Percentiles rank a stretch among this genome's conserved stretches.
phyloP scores from a whole-genome alignment of 2,329 filamentous ascomycete genomes.

The Aureobasidium sp. region DNA sequence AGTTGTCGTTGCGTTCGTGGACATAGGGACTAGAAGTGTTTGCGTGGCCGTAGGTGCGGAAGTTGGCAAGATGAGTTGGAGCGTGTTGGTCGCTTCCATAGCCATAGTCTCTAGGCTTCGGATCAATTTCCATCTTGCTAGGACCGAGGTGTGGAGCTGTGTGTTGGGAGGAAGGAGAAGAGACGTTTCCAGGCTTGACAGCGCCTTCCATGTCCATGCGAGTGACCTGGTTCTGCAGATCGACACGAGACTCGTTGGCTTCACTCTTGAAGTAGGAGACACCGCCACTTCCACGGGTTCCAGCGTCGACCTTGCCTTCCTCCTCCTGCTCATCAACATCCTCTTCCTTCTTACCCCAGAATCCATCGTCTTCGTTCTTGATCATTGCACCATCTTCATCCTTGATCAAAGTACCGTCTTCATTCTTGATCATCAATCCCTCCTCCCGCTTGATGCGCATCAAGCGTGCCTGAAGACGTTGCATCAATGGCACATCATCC shows the following conservation, averaged over 20 bases:
- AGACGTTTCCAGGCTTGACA: neutral
- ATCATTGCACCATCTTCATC: neutral
- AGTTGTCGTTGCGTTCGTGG: neutral
- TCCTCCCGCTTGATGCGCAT: conserved; percentile 8
- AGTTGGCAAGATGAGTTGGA: neutral
- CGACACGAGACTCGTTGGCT: neutral
- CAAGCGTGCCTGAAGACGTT: neutral
- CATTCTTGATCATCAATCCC: conserved; percentile 1
- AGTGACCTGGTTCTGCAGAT: neutral
- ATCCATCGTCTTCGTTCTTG: neutral
- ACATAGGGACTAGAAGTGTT: neutral
- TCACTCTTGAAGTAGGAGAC: neutral
- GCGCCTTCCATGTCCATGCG: neutral
- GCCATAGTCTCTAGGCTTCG: neutral
- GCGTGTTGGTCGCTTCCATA: neutral
- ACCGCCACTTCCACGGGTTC: neutral
- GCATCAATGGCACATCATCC: conserved; percentile 8
- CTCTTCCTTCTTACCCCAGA: conserved; percentile 2
- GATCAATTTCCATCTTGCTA: neutral
- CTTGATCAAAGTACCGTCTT: conserved; percentile 2
- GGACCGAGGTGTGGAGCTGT: neutral
- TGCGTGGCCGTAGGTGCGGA: neutral
- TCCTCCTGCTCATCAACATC: neutral
- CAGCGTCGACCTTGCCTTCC: neutral
- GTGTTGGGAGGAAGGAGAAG: neutral